These are phyloP conservation scores for Biscutella laevigata DNA, from an alignment of 441 rosid species.

Conservation along the genomic window DNA sequence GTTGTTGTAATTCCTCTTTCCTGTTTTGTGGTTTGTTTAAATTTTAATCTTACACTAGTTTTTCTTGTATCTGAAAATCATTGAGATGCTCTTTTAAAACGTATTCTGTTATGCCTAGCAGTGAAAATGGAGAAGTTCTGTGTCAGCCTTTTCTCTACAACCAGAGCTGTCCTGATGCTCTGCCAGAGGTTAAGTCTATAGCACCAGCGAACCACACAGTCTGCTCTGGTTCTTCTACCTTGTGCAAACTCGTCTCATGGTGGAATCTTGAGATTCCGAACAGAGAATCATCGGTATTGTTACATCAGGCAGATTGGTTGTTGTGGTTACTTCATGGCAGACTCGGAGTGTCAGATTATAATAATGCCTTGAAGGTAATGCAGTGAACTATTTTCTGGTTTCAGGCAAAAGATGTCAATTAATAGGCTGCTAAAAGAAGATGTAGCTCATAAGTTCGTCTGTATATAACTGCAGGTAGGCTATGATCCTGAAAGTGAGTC, in stretches of 20 bases:
- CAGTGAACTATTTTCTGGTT: background rate
- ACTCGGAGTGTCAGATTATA: conserved; percentile 83
- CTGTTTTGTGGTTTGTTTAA: background rate
- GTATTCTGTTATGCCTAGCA: conserved; percentile 25
- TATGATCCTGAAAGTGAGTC: conserved; percentile 83
- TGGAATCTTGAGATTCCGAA: conserved; percentile 44
- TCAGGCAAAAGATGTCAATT: background rate
- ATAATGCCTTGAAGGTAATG: conserved; percentile 73
- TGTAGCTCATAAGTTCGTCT: background rate
- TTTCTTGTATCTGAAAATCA: background rate
- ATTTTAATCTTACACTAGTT: background rate
- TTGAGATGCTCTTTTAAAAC: background rate
- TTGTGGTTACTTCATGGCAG: conserved; percentile 84
- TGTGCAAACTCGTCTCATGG: conserved; percentile 93
- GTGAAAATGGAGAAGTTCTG: conserved; percentile 58
- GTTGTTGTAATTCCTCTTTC: background rate
- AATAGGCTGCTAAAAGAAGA: background rate
- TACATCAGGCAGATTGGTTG: conserved; percentile 97
- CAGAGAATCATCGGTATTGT: conserved; percentile 45
- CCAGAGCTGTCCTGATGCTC: conserved; percentile 70
- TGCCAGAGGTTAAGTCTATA: conserved; percentile 56
- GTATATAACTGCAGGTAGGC: conserved; percentile 51
- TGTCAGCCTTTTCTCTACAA: conserved; percentile 71
- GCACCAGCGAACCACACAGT: conserved; percentile 85
- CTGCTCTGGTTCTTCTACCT: conserved; percentile 77